phyloP scores from a whole-genome alignment of 2,329 filamentous ascomycete genomes.

The Xylariaceae sp. region DNA sequence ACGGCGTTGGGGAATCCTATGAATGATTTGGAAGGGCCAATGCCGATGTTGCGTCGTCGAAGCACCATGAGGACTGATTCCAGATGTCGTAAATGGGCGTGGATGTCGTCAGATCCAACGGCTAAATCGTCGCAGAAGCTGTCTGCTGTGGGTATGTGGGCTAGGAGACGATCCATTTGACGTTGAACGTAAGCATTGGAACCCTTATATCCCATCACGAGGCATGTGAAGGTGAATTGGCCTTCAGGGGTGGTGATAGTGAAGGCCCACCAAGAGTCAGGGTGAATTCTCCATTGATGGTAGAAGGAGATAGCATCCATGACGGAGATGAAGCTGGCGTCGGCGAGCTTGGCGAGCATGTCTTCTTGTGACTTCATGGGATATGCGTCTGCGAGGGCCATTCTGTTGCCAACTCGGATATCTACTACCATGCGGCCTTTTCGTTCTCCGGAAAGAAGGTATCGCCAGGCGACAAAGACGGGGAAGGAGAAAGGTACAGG shows the following conservation, averaged over 20 bases:
- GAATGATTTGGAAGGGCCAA: not conserved
- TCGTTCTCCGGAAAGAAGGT: not conserved
- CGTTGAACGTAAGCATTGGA: not conserved
- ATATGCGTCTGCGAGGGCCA: not conserved
- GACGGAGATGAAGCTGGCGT: not conserved
- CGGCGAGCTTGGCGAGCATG: not conserved
- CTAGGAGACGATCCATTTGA: not conserved
- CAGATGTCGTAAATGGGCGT: not conserved
- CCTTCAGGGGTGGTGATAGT: not conserved
- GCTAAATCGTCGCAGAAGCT: not conserved
- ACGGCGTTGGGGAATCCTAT: not conserved
- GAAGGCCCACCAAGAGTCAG: not conserved
- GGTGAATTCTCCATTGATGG: not conserved
- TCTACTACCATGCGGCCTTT: not conserved
- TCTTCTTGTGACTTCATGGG: not conserved
- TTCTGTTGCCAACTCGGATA: not conserved
- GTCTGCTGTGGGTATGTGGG: not conserved
- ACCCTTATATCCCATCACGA: not conserved
- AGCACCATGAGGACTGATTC: not conserved
- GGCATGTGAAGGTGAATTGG: not conserved
- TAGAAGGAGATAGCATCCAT: not conserved
- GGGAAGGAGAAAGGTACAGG: constrained; percentile 1
- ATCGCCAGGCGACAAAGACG: not conserved
- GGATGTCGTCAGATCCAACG: not conserved
- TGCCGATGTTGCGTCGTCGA: not conserved